These are phyloP conservation scores for Trichoderma semiorbis DNA, from an alignment of 2,329 filamentous ascomycete genomes.

Conservation along the genomic window DNA sequence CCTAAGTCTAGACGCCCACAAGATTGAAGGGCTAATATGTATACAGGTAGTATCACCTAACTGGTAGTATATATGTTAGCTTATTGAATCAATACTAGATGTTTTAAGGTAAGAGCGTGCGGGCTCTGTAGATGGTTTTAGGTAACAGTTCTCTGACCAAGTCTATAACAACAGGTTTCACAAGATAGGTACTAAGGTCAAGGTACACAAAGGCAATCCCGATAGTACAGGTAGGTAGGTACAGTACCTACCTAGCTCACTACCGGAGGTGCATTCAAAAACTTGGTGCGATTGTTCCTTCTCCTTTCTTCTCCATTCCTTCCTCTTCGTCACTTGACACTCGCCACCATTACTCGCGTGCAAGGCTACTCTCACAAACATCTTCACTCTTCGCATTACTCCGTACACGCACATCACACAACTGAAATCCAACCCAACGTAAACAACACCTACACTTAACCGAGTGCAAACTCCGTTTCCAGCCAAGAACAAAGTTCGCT, in stretches of 20 bases:
- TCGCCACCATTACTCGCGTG: neutral
- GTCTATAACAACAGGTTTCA: neutral
- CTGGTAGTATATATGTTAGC: neutral
- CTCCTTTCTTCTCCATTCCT: neutral
- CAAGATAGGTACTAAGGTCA: neutral
- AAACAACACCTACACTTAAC: neutral
- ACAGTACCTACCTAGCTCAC: neutral
- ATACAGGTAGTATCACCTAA: neutral
- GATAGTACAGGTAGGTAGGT: too few relatives aligned
- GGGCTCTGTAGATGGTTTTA: neutral
- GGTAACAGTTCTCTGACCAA: neutral
- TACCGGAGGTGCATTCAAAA: neutral
- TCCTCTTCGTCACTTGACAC: neutral
- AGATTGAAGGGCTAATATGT: neutral
- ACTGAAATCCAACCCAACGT: neutral
- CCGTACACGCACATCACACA: neutral
- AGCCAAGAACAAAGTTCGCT: neutral
- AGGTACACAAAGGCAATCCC: neutral
- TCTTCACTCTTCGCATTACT: neutral
- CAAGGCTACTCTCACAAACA: neutral
- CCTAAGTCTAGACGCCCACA: neutral
- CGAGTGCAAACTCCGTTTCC: neutral
- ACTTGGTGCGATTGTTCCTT: neutral
- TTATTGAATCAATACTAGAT: neutral
- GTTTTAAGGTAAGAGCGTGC: neutral